Evolutionary conservation across 2,329 filamentous ascomycete species (phyloP), one percentile per base, ranked within the genome.

Genomic region (Botrytis paeoniae): DNA sequence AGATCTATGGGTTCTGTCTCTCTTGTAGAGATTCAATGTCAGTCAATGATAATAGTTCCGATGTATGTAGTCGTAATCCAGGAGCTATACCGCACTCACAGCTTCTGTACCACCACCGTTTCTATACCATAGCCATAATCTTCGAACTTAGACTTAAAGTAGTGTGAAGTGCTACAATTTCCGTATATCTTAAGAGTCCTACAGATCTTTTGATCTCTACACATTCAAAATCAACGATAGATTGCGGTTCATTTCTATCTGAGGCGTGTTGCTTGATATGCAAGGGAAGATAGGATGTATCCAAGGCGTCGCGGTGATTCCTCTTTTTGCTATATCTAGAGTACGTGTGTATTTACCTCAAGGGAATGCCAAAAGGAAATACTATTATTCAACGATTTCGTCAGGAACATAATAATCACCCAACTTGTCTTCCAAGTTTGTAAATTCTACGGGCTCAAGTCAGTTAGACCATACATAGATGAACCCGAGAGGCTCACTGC

Each of bases 41-140:
- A 14, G 14, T 43, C n/a, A 75, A 62, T 59, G 51, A 74, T 12
- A 69, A 70, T 29, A 74, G 76, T 59, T 76, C 74, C 7, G 73
- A 76, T 41, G 72, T 76, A 9, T 69, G 74, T 64, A 73, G 73
- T 29, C 71, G 74, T 8, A 76, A 74, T 72, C 73, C 79, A 76
- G 75, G 76, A 79, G 74, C 75, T 77, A 29, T 48, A 35, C 20
- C 25, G 48, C 10, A 20, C 16, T 12, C 32, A 57, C 32, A 4
- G 35, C 18, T 29, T 35, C 39, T 54, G 32, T 41, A 29, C 37
- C 22, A 12, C 22, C 45, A 48, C 45, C 22, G 9, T 14, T 8
- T n/a, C 48, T 12, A 45, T 32, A 9, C 18, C 43, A 22, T 7
- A 39, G 22, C 14, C 57, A 14, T 60, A 25, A 20, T 9, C 9